Evolutionary conservation across 164 flowering plant species (phyloP), one percentile per base, ranked within the genome.

Genomic region (Vitis rupestris): DNA sequence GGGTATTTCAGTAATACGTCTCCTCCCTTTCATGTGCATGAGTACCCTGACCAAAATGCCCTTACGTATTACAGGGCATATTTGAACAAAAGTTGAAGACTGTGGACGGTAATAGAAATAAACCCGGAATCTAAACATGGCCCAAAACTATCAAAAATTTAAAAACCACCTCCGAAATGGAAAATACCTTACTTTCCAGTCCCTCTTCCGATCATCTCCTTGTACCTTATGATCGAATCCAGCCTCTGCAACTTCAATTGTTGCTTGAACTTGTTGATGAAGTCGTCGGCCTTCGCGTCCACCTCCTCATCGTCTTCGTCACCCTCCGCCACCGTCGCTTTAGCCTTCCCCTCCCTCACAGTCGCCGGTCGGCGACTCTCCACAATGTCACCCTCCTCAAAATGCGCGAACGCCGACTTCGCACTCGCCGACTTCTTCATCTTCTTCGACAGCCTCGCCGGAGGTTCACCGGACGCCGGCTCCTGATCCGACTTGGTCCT

Each of bases 401-500:
- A 76, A 59, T 86, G 89, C 47, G 68, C 61, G 44, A 84, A 87
- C 6, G 88, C 68, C 1, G 90, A 82, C 59, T 88, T 86, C 31
- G 74, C 15, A 59, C 89, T 87, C 52, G 96, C 91, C 17, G 91
- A 90, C 66, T 87, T 90, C 88, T 65, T 84, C 82, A 87, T 82
- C 77, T 82, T 87, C 82, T 51, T 72, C 2, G 90, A 65, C 2
- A 82, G 80, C 73, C 67, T 85, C 53, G 11, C 70, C 57, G 83
- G 86, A 5, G 77, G 13, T 54, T 72, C 79, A 1, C 87, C 92
- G 13, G 79, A 64, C 1, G 78, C 50, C 2, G 96, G 90, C 55
- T 65, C 58, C 2, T 85, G 82, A 70, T 90, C 90, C 9, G 91
- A 88, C 12, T 69, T 77, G 6, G 76, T 76, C 69, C 90, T 76